These are phyloP conservation scores for Tolypocladium guangdongense DNA, from an alignment of 2,329 filamentous ascomycete genomes.

Conservation along the genomic window DNA sequence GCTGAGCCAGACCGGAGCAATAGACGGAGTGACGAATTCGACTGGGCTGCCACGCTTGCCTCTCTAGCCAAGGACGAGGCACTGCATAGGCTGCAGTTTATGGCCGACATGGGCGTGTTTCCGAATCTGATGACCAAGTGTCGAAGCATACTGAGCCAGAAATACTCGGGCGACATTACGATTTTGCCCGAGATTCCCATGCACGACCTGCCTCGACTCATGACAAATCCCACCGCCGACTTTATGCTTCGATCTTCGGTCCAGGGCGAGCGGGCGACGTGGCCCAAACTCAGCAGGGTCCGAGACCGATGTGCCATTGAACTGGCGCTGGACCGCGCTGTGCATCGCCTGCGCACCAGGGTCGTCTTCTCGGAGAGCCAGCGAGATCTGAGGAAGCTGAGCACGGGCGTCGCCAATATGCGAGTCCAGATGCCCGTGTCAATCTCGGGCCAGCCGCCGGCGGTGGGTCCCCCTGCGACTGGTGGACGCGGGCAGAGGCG, in stretches of 20 bases:
- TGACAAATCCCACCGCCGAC: constrained; percentile 74
- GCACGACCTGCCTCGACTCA: constrained; percentile 61
- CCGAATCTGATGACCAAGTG: constrained; percentile 70
- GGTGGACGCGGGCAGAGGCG: constrained; percentile 21
- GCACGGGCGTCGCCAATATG: constrained; percentile 16
- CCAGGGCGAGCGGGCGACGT: constrained; percentile 75
- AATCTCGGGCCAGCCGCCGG: constrained; percentile 7
- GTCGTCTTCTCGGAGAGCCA: constrained; percentile 60
- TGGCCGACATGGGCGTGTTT: constrained; percentile 71
- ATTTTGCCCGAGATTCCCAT: constrained; percentile 74
- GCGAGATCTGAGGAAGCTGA: constrained; percentile 43
- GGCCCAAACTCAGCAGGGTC: constrained; percentile 80
- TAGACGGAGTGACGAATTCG: constrained; percentile 26
- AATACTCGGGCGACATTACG: constrained; percentile 91
- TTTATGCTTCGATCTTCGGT: constrained; percentile 77
- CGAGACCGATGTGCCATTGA: constrained; percentile 84
- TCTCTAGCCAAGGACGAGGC: constrained; percentile 69
- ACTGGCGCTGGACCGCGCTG: constrained; percentile 66
- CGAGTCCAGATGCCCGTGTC: constrained; percentile 9
- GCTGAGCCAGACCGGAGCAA: constrained; percentile 13
- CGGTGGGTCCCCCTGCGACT: constrained; percentile 11
- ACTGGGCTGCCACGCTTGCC: constrained; percentile 57
- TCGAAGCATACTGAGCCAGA: constrained; percentile 73
- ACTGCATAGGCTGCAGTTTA: constrained; percentile 67
- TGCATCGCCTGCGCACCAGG: constrained; percentile 55